phyloP scores from a whole-genome alignment of 805 yeast genomes.

The Ogataea trehalophila region DNA sequence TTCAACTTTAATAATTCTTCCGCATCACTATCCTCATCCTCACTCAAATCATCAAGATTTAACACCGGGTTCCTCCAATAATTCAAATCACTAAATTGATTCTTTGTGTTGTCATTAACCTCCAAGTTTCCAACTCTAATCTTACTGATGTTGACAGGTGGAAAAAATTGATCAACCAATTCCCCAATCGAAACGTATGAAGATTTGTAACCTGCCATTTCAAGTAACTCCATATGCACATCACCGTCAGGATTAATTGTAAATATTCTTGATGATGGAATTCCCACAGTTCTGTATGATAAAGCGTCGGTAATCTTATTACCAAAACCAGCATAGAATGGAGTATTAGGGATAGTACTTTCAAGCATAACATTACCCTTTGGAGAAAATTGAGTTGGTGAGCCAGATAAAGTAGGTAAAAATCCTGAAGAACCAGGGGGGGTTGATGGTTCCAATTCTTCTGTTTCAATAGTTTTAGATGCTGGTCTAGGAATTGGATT shows the following conservation, averaged over 20 bases:
- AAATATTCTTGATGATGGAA: constrained; percentile 90
- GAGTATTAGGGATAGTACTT: constrained; percentile 53
- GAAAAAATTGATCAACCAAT: constrained; percentile 94
- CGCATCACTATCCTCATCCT: constrained; percentile 35
- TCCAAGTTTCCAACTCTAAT: constrained; percentile 12
- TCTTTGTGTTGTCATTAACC: constrained; percentile 36
- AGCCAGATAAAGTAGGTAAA: neutral
- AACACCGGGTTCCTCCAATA: constrained; percentile 86
- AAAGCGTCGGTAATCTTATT: constrained; percentile 95
- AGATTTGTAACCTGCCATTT: constrained; percentile 86
- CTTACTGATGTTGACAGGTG: constrained; percentile 51
- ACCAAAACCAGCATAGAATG: constrained; percentile 97
- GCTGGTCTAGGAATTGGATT: neutral
- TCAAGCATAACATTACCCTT: constrained; percentile 2
- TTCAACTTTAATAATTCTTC: constrained; percentile 18
- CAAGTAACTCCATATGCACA: constrained; percentile 93
- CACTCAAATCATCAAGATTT: constrained; percentile 56
- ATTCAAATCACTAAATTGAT: constrained; percentile 77
- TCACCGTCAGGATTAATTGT: constrained; percentile 96
- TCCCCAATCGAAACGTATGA: constrained; percentile 88
- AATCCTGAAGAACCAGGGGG: neutral
- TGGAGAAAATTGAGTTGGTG: neutral
- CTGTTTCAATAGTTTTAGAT: neutral
- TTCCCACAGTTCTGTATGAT: constrained; percentile 87
- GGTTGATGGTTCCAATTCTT: neutral